Evolutionary conservation across 257 asterid species (phyloP), one percentile per base, ranked within the genome.

Genomic region (Fraxinus cuspidata): DNA sequence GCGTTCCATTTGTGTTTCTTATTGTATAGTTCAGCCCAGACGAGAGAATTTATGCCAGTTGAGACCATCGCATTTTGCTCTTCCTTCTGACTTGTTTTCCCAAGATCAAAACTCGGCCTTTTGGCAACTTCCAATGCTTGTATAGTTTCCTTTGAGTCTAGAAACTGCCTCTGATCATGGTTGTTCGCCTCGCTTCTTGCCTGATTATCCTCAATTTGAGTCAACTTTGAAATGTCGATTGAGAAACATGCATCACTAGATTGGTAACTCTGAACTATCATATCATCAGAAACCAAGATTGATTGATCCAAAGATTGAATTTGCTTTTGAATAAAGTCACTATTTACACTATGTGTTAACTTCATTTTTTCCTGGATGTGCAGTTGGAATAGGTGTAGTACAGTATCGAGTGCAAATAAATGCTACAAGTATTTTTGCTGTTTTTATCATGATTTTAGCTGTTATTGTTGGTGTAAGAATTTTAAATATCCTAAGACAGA

Each of bases 191-290:
- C 35, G 32, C 58, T 67, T 47, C 16, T 12, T 71, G 44, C 23
- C 10, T 5, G 64, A 2, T 42, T 49, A 42, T 64, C 78, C 18
- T 83, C 83, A 1, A 63, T 15, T 44, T 40, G 74, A 40, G 79
- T 78, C 71, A 89, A 78, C 25, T 82, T 85, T 49, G 89, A 73
- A 66, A 88, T 78, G 49, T 90, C 93, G 8, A 90, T 88, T 0
- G 95, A 91, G 69, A 90, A 89, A 53, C 86, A 88, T 0, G 89
- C 86, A 68, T 88, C 92, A 21, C 92, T 91, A 29, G 81, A 87
- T 47, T 89, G 88, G 29, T 74, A 77, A n/a, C 88, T 78, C 8
- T 90, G 86, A 66, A 78, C 2, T 32, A 75, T 73, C 11, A 82
- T 76, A 56, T 72, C 77, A 31, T 78, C 90, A 27, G 81, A 82